Conservation (phyloP, 2,329 filamentous ascomycete species). For the Colletotrichum sansevieriae region DNA sequence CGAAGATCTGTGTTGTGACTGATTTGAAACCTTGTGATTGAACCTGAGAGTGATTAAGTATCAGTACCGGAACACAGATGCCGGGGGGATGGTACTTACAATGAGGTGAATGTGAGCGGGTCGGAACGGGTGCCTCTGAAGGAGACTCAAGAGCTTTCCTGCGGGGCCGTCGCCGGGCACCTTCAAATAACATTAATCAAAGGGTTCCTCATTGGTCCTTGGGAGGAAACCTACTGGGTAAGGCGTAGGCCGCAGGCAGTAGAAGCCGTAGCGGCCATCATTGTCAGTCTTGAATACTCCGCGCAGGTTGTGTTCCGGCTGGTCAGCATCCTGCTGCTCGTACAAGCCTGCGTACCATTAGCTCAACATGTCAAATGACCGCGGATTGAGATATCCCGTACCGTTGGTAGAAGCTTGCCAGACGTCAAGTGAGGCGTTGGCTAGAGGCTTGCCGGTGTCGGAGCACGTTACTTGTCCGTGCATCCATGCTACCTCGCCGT, state of each 20-base stretch:
- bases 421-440: constrained; percentile 77
- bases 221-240: constrained; percentile 48
- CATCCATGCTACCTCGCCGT: constrained; percentile 70
- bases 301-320: constrained; percentile 73
- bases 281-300: constrained; percentile 74
- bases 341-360: constrained; percentile 49
- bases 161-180: constrained; percentile 65
- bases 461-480: constrained; percentile 71
- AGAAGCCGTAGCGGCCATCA: constrained; percentile 71
- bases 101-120: constrained; percentile 73
- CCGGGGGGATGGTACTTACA: constrained; percentile 49
- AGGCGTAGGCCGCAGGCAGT: constrained; percentile 67
- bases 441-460: constrained; percentile 73
- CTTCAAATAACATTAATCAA: constrained; percentile 18
- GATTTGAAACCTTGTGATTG: constrained; percentile 72
- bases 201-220: accelerated
- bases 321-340: constrained; percentile 76
- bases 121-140: constrained; percentile 69
- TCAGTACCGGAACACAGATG: constrained; percentile 19
- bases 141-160: constrained; percentile 62
- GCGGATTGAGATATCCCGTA: constrained; percentile 43
- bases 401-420: constrained; percentile 85
- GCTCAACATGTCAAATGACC: constrained; percentile 28
- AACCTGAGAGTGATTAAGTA: constrained; percentile 42
- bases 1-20: constrained; percentile 82